phyloP scores from a whole-genome alignment of 2,329 filamentous ascomycete genomes.

The Scedosporium minutisporum region DNA sequence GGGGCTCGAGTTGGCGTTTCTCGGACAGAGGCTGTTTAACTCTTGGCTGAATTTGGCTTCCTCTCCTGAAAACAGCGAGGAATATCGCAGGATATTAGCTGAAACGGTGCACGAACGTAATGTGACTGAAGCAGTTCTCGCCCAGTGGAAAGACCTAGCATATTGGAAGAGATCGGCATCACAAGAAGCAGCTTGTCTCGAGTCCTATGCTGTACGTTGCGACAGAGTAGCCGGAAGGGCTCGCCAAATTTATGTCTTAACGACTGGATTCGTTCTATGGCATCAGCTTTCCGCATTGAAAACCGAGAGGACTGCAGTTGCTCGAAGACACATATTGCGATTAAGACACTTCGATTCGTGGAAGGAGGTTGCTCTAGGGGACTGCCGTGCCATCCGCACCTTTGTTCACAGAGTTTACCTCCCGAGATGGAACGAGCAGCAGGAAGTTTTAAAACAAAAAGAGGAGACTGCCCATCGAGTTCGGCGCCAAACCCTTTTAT shows the following conservation, averaged over 20 bases:
- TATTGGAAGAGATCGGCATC: background rate
- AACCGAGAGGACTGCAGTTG: background rate
- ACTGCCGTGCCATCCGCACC: background rate
- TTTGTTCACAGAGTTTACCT: background rate
- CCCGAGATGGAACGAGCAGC: background rate
- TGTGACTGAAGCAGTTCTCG: background rate
- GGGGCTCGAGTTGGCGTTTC: background rate
- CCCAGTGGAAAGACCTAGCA: background rate
- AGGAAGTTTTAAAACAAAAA: background rate
- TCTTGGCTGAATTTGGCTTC: background rate
- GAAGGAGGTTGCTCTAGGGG: background rate
- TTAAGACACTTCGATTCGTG: background rate
- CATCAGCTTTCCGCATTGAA: background rate
- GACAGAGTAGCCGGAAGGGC: background rate
- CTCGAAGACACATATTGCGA: background rate
- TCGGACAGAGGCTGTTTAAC: background rate
- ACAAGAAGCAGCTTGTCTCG: background rate
- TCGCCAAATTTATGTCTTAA: background rate
- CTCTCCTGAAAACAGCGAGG: background rate
- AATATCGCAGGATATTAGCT: background rate
- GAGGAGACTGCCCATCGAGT: background rate
- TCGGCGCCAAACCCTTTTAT: background rate
- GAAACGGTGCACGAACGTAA: background rate
- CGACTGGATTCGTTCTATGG: background rate
- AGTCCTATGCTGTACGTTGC: background rate